A percentile compares a stretch with the other conserved stretches of the same genome.
These are phyloP conservation scores for Cucumis melo DNA, from an alignment of 306 rosid species.

Conservation along the genomic window DNA sequence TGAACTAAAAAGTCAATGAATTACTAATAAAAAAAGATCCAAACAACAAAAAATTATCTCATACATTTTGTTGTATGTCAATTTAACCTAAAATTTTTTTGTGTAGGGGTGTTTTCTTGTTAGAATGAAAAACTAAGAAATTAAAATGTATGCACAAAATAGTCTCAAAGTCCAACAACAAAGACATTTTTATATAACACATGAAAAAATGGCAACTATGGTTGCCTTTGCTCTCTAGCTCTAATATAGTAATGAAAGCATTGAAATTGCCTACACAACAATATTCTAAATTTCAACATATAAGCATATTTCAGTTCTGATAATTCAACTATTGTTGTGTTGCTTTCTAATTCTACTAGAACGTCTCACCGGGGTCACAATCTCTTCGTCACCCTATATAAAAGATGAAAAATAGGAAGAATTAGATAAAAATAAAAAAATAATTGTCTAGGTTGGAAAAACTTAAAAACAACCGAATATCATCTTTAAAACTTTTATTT, in stretches of 20 bases:
- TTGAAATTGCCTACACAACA: neutral
- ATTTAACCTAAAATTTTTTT: no score
- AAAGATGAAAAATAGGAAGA: neutral
- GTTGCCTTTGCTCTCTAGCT: neutral
- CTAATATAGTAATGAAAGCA: neutral
- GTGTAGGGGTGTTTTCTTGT: no score
- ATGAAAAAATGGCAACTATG: neutral
- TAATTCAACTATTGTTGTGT: slow-evolving; percentile 2
- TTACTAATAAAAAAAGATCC: no score
- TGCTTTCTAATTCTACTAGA: slow-evolving; percentile 53
- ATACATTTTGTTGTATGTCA: no score
- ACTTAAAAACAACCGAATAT: no score
- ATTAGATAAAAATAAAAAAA: no score
- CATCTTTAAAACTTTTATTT: no score
- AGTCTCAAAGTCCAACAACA: neutral
- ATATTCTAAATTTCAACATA: neutral
- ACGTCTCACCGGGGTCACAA: slow-evolving; percentile 73
- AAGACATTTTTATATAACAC: neutral
- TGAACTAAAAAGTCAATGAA: no score
- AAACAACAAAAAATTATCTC: no score
- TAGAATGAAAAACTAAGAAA: no score
- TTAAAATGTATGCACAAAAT: neutral
- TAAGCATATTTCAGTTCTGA: neutral
- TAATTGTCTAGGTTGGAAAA: no score
- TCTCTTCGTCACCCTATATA: slow-evolving; percentile 28